Conservation (phyloP, 1,284 basidiomycete species). For the Sphagnurus paluster region DNA sequence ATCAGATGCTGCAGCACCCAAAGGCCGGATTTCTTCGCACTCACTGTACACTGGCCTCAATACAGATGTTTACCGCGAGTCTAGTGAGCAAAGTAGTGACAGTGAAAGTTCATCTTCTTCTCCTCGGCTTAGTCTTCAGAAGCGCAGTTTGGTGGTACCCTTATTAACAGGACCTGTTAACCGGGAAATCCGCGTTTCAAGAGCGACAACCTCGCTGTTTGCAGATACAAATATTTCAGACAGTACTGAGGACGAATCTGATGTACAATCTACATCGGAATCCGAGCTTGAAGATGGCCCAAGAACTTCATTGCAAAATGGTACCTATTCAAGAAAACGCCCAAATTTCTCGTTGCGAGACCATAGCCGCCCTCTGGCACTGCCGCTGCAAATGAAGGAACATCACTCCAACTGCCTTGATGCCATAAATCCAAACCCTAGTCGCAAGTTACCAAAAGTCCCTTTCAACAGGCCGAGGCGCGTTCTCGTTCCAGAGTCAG, state of each 20-base stretch:
- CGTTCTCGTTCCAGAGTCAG: slow-evolving; percentile 37
- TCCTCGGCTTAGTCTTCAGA: neutral
- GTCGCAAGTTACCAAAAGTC: slow-evolving; percentile 34
- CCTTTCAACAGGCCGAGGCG: slow-evolving; percentile 40
- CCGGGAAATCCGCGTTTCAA: no score
- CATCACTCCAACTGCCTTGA: no score
- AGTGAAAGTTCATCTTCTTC: neutral
- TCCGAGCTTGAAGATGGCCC: neutral
- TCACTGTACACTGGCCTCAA: slow-evolving; percentile 8
- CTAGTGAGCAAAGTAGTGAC: slow-evolving; percentile 5
- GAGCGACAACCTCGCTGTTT: no score
- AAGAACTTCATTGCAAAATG: neutral
- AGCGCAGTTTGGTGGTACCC: no score
- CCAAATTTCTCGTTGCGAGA: neutral
- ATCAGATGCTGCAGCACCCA: no score
- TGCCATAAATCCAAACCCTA: no score
- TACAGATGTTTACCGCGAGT: slow-evolving; percentile 11
- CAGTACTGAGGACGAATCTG: neutral
- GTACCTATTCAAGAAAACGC: neutral
- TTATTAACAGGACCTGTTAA: no score
- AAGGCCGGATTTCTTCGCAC: no score
- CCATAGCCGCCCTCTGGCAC: no score
- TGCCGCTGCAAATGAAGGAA: no score
- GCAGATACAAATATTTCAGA: neutral
- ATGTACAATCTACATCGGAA: neutral